These are phyloP conservation scores for Suhomyces panamericanus DNA, from an alignment of 1,139 yeast species.

Conservation along the genomic window DNA sequence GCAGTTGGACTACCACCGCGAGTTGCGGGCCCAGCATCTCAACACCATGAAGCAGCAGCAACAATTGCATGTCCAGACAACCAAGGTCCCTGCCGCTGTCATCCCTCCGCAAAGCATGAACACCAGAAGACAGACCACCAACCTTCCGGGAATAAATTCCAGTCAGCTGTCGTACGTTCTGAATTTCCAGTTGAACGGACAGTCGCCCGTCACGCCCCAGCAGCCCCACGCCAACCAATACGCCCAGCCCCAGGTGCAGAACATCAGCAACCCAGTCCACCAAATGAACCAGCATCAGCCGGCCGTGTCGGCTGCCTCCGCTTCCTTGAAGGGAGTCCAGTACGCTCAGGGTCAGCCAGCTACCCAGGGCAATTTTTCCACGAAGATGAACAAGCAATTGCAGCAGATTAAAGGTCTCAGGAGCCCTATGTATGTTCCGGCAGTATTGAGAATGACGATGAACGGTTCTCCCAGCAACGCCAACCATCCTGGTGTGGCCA, in stretches of 20 bases:
- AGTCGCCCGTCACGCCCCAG: not conserved
- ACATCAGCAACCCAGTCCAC: not conserved
- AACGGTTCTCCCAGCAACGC: conserved; percentile 15
- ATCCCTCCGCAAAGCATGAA: conserved; percentile 30
- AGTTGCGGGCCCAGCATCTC: conserved; percentile 5
- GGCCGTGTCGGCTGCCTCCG: conserved; percentile 3
- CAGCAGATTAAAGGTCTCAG: conserved; percentile 71
- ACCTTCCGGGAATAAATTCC: conserved; percentile 9
- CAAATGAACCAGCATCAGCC: not conserved
- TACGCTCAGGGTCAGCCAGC: not conserved
- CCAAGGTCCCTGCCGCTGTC: conserved; percentile 25
- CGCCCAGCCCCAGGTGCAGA: not conserved
- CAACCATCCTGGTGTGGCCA: conserved; percentile 3
- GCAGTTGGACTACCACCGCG: conserved; percentile 8
- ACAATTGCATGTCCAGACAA: conserved; percentile 1
- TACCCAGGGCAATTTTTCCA: not conserved
- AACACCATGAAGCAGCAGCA: conserved; percentile 6
- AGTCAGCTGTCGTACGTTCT: conserved; percentile 3
- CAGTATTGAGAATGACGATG: conserved; percentile 64
- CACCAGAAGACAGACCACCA: conserved; percentile 17
- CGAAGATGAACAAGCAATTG: conserved; percentile 24
- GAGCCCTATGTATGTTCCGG: conserved; percentile 86
- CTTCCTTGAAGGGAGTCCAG: conserved; percentile 6
- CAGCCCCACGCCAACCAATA: not conserved
- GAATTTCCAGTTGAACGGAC: conserved; percentile 4